Evolutionary conservation across 148 eudicot genomes (phyloP).

Genomic region (Amaranthus cruentus): DNA sequence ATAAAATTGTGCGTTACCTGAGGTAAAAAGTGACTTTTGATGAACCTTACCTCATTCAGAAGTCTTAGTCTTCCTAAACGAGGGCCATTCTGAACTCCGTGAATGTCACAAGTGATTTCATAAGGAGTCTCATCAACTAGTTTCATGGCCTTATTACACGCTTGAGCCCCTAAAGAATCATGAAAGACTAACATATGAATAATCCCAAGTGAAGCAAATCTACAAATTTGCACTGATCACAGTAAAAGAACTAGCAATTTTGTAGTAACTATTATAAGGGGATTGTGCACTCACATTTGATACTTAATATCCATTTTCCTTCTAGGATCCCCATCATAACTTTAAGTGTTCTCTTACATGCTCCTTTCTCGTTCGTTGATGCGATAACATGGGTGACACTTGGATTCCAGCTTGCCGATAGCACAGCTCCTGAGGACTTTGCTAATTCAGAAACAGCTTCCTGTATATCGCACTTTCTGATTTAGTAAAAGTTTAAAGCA

Average conservation of each 20-base stretch:
- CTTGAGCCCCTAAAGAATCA: constrained; percentile 71
- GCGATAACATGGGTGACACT: constrained; percentile 84
- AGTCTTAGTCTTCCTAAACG: constrained; percentile 72
- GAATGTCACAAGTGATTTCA: constrained; percentile 69
- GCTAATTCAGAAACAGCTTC: constrained; percentile 59
- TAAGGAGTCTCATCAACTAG: constrained; percentile 64
- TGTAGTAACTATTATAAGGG: neutral
- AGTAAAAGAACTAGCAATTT: neutral
- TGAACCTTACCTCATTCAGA: constrained; percentile 50
- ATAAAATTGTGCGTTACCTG: neutral
- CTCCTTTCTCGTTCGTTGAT: constrained; percentile 68
- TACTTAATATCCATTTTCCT: constrained; percentile 85
- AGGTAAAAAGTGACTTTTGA: neutral
- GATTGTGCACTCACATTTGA: constrained; percentile 50
- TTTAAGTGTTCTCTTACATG: constrained; percentile 88
- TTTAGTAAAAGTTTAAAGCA: neutral
- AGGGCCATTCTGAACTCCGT: constrained; percentile 78
- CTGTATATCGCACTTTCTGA: constrained; percentile 38
- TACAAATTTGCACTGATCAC: neutral
- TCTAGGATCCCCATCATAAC: constrained; percentile 86
- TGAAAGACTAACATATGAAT: neutral
- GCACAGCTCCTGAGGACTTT: constrained; percentile 51
- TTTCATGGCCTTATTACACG: constrained; percentile 54
- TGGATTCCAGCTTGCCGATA: constrained; percentile 56
- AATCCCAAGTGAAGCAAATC: neutral